Conservation (phyloP, 768 basidiomycete species). For the Cystofilobasidium bisporidii region DNA sequence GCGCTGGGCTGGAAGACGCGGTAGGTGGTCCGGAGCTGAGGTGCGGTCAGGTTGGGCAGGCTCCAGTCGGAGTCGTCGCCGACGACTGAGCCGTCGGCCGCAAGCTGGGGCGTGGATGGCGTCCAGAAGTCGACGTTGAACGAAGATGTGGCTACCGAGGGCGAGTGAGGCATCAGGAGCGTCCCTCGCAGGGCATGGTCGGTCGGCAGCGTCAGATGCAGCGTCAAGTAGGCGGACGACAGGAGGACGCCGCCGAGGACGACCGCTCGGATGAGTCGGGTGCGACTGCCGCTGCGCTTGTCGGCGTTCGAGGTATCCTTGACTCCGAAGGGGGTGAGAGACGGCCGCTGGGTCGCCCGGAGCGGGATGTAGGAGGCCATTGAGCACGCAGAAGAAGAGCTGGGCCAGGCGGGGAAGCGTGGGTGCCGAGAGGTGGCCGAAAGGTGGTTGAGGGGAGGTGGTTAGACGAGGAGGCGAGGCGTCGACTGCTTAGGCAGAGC, state of each 20-base stretch:
- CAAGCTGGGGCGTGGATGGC: background rate
- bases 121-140: background rate
- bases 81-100: too few relatives aligned
- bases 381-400: too few relatives aligned
- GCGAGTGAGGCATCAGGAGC: background rate
- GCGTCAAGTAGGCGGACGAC: background rate
- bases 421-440: too few relatives aligned
- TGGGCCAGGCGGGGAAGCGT: too few relatives aligned
- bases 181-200: background rate
- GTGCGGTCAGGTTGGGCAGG: background rate
- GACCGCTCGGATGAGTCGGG: background rate
- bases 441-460: too few relatives aligned
- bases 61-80: background rate
- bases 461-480: too few relatives aligned
- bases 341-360: background rate
- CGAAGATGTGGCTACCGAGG: background rate
- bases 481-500: too few relatives aligned
- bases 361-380: background rate
- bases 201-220: background rate
- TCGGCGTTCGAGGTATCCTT: too few relatives aligned
- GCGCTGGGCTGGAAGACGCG: background rate
- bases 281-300: too few relatives aligned
- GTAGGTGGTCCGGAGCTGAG: background rate
- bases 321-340: slow-evolving; percentile 3
- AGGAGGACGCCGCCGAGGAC: background rate